Evolutionary conservation across 768 basidiomycete genomes (phyloP).

Genomic region (Boletus subparvulus): DNA sequence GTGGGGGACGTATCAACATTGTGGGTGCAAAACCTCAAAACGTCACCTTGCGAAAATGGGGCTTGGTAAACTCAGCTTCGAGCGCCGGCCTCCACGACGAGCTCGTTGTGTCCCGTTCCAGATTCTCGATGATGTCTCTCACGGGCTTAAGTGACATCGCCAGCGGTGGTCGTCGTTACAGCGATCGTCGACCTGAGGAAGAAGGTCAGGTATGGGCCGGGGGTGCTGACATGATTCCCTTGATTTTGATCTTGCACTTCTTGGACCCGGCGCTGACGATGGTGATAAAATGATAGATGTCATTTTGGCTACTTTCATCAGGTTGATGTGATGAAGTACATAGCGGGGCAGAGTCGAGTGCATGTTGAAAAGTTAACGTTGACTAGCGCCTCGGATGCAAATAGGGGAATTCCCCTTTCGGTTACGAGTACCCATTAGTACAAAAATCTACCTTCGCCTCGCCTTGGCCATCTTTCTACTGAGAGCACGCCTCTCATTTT

Average conservation of each 20-base stretch:
- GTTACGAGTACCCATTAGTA: too few relatives aligned
- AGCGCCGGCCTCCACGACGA: conserved; percentile 42
- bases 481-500: too few relatives aligned
- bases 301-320: neutral
- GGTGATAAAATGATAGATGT: neutral
- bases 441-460: too few relatives aligned
- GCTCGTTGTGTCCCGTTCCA: conserved; percentile 64
- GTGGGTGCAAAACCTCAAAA: neutral
- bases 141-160: neutral
- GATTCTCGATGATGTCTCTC: conserved; percentile 16
- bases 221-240: conserved; percentile 1
- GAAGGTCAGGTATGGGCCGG: neutral
- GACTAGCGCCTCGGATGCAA: neutral
- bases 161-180: neutral
- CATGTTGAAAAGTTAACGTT: too few relatives aligned
- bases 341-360: too few relatives aligned
- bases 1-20: neutral
- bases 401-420: neutral
- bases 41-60: conserved; percentile 43
- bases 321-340: too few relatives aligned
- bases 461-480: too few relatives aligned
- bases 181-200: conserved; percentile 13
- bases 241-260: conserved; percentile 25
- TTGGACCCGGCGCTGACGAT: conserved; percentile 4
- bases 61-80: conserved; percentile 50